A percentile compares a stretch with the other conserved stretches of the same genome.
These are phyloP conservation scores for Populus hybrid DNA, from an alignment of 441 rosid species.

Conservation along the genomic window DNA sequence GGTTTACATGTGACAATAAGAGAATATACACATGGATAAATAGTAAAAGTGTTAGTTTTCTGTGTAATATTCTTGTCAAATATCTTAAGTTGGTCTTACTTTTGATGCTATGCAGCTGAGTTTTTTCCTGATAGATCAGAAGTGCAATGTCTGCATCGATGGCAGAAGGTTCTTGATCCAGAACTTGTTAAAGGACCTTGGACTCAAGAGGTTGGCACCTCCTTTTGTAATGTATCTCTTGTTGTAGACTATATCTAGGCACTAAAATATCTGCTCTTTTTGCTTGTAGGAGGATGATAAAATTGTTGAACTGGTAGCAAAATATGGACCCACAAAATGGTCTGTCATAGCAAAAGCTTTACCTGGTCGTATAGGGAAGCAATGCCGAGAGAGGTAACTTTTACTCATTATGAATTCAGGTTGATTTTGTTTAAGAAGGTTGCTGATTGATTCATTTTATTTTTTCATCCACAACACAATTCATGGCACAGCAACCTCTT, in stretches of 20 bases:
- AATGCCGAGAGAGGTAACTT: slow-evolving; percentile 91
- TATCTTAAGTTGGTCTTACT: neutral
- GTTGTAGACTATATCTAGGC: slow-evolving; percentile 1
- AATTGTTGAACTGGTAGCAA: slow-evolving; percentile 71
- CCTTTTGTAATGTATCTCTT: slow-evolving; percentile 16
- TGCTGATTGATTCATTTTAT: neutral
- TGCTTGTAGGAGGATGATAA: slow-evolving; percentile 82
- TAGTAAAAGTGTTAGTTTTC: neutral
- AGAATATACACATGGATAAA: neutral
- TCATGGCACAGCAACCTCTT: neutral
- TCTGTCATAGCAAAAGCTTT: slow-evolving; percentile 86
- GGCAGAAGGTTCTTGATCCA: slow-evolving; percentile 99
- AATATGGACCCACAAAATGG: slow-evolving; percentile 93
- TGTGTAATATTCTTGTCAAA: neutral
- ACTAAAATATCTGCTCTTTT: slow-evolving; percentile 8
- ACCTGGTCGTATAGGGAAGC: slow-evolving; percentile 98
- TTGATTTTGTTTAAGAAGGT: neutral
- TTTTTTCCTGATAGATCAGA: slow-evolving; percentile 84
- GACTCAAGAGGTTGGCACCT: slow-evolving; percentile 79
- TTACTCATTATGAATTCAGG: neutral
- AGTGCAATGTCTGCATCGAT: slow-evolving; percentile 96
- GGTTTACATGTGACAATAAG: neutral
- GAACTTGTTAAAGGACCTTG: slow-evolving; percentile 98
- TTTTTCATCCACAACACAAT: neutral
- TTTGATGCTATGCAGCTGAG: slow-evolving; percentile 60